Evolutionary conservation across 768 basidiomycete genomes (phyloP), one percentile per base, ranked within the genome.

Genomic region (Russula griseocarnosa): DNA sequence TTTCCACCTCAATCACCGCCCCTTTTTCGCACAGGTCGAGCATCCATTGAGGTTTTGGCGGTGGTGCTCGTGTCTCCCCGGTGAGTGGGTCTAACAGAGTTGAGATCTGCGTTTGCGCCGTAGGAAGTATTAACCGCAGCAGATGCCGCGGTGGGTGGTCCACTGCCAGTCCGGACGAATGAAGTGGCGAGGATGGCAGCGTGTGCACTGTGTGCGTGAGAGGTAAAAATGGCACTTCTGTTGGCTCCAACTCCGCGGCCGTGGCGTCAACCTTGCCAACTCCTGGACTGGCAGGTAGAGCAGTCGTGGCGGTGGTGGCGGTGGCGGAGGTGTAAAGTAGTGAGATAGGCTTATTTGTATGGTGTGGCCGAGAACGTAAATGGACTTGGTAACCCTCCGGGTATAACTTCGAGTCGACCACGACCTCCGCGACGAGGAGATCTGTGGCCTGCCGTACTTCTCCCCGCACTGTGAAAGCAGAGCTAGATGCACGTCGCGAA

Each of bases 41-140:
- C 59, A 90, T 76, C 94, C 95, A 96, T 51, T 75, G 76, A 9
- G 94, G 90, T 66, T 82, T 86, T 40, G 80, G 76, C 62, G 84
- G 82, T 5, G 85, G 82, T 20, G 76, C 77, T 51, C 80, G 81
- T 60, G 77, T 79, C 75, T 87, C 84, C 18, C 87, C 88, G 28
- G 88, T 89, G 65, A 96, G 76, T 11, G 94, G 94, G 74, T 96
- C 92, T 54, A 82, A 77, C 40, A 95, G 82, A 3, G 88, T 87
- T 36, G 86, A 82, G 51, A 86, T 82, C 72, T 87, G 84, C 71
- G 86, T 92, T 66, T 87, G 88, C 22, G 90, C 86, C 2, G 92
- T 96, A 3, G 94, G 94, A 20, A 97, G 74, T 44, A 82, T 84
- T 57, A 98, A 69, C 55, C 91, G 80, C 16, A 98, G 67, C 52